Conservation (phyloP, 345 rosid species). For the Salix suchowensis region DNA sequence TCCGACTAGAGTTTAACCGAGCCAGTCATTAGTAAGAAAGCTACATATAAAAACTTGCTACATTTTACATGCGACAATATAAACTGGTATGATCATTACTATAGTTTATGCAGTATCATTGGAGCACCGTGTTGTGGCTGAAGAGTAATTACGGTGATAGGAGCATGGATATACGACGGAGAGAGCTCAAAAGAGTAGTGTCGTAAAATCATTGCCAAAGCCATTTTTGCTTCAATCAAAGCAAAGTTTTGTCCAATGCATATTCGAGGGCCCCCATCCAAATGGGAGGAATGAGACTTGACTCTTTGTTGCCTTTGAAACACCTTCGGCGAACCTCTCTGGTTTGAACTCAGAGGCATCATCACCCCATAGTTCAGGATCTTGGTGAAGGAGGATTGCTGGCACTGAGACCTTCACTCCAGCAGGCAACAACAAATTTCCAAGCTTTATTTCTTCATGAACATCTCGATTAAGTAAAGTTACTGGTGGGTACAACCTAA, state of each 20-base stretch:
- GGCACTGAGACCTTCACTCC: constrained; percentile 1
- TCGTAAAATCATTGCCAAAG: constrained; percentile 47
- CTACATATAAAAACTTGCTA: no score
- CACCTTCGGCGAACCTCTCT: constrained; percentile 42
- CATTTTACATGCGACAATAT: no score
- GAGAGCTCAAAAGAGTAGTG: constrained; percentile 41
- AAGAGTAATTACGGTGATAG: constrained; percentile 38
- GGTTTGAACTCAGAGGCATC: constrained; percentile 42
- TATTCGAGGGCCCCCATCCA: constrained; percentile 46
- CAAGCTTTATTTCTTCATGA: constrained; percentile 1
- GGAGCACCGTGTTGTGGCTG: constrained; percentile 57
- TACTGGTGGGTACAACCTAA: constrained; percentile 11
- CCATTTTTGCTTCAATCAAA: constrained; percentile 52
- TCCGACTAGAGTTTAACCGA: no score
- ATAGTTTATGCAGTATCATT: constrained; percentile 26
- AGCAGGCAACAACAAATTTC: constrained; percentile 4
- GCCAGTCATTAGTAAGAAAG: no score
- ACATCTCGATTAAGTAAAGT: not conserved
- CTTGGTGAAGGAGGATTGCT: constrained; percentile 4
- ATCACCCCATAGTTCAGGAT: constrained; percentile 14
- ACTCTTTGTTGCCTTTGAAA: constrained; percentile 34
- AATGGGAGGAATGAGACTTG: constrained; percentile 30
- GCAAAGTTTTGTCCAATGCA: constrained; percentile 48
- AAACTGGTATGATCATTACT: no score
- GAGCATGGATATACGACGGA: constrained; percentile 51